Evolutionary conservation across 192 early-diverging fungal species (phyloP).

Genomic region (Pecoramyces ruminantium): DNA sequence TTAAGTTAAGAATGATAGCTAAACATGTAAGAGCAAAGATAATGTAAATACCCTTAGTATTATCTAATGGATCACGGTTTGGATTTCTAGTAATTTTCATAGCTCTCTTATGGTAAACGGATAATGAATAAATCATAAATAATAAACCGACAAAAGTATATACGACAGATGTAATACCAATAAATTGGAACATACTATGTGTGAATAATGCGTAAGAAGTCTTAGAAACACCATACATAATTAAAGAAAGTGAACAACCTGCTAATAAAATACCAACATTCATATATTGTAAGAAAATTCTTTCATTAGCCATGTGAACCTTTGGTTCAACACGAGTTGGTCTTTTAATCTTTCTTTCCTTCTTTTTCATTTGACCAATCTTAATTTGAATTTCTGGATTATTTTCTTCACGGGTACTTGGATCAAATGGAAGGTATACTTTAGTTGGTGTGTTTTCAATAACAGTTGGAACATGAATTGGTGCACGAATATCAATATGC

Average conservation of each 20-base stretch:
- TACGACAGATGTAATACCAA: constrained; percentile 41
- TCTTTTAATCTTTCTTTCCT: neutral
- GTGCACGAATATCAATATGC: neutral
- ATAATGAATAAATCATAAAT: constrained; percentile 53
- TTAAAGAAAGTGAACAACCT: neutral
- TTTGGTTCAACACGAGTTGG: neutral
- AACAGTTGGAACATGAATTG: neutral
- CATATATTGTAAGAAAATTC: neutral
- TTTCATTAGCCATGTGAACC: neutral
- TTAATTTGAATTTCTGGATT: neutral
- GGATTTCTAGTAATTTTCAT: constrained; percentile 24
- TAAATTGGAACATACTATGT: neutral
- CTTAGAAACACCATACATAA: neutral
- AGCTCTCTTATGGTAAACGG: constrained; percentile 50
- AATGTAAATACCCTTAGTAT: neutral
- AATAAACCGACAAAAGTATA: constrained; percentile 50
- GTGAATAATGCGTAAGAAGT: neutral
- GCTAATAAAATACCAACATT: neutral
- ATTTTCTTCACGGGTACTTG: neutral
- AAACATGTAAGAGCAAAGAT: neutral
- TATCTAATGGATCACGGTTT: neutral
- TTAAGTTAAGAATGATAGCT: neutral
- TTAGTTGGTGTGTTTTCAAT: neutral
- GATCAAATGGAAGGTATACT: neutral
- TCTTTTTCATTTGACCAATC: neutral